Conservation (phyloP, 2,329 filamentous ascomycete species). For the Colletotrichum sp. region DNA sequence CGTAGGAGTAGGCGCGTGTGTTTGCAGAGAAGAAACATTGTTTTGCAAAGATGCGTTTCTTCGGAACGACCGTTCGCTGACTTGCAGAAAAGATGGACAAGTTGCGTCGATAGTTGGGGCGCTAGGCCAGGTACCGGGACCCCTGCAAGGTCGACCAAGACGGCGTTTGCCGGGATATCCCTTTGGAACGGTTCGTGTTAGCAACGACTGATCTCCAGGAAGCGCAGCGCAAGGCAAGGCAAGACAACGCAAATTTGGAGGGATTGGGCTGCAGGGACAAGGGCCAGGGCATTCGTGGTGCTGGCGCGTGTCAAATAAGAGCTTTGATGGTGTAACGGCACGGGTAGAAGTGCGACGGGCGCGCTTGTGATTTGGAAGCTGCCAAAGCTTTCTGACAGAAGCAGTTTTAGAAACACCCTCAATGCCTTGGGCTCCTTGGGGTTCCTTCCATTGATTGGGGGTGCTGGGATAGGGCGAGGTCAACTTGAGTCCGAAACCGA, state of each 20-base stretch:
- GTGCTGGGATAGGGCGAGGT: neutral
- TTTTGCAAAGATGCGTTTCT: slow-evolving; percentile 15
- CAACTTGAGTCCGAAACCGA: neutral
- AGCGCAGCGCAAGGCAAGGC: neutral
- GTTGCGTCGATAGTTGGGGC: neutral
- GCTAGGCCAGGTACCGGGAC: neutral
- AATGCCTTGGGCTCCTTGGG: neutral
- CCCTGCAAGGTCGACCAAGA: neutral
- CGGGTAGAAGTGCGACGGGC: neutral
- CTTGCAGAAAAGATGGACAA: neutral
- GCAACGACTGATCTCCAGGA: neutral
- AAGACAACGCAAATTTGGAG: neutral
- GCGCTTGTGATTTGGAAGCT: slow-evolving; percentile 20
- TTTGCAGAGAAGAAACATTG: slow-evolving; percentile 21
- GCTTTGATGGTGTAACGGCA: slow-evolving; percentile 16
- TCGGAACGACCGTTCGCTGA: slow-evolving; percentile 5
- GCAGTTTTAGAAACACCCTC: slow-evolving; percentile 17
- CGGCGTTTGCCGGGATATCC: neutral
- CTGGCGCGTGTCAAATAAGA: slow-evolving; percentile 12
- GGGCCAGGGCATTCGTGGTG: neutral
- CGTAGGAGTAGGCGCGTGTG: slow-evolving; percentile 11
- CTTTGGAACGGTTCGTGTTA: neutral
- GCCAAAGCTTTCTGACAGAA: slow-evolving; percentile 22
- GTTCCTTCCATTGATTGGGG: neutral
- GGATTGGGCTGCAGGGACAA: slow-evolving; percentile 1